Conservation (phyloP, 2,329 filamentous ascomycete species). For the Scorias spongiosa region DNA sequence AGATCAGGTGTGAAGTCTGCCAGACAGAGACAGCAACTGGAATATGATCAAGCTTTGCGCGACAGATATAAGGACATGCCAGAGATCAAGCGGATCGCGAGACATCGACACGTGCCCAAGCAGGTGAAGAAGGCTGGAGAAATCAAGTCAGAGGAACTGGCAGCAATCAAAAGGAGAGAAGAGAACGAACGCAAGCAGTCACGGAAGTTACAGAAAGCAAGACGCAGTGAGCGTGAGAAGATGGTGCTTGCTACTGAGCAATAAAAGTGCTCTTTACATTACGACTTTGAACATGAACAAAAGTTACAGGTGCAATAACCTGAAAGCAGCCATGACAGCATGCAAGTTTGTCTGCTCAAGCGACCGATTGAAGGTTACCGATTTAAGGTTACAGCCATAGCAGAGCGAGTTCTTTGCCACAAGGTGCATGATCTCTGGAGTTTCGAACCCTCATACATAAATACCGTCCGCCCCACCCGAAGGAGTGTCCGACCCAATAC, state of each 20-base stretch:
- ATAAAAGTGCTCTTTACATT: slow-evolving; percentile 16
- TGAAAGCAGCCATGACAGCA: too few relatives aligned
- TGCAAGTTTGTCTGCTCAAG: too few relatives aligned
- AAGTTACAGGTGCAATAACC: too few relatives aligned
- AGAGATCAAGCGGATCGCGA: slow-evolving; percentile 76
- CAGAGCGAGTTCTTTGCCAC: too few relatives aligned
- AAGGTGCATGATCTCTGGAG: too few relatives aligned
- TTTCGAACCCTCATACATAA: too few relatives aligned
- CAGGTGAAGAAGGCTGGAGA: slow-evolving; percentile 89
- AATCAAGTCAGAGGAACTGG: slow-evolving; percentile 84
- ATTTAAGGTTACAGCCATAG: too few relatives aligned
- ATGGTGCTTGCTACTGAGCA: slow-evolving; percentile 61
- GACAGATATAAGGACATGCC: slow-evolving; percentile 89
- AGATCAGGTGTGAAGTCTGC: slow-evolving; percentile 75
- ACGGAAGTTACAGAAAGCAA: slow-evolving; percentile 62
- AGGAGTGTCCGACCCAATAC: too few relatives aligned
- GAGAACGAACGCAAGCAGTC: slow-evolving; percentile 91
- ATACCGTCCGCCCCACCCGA: too few relatives aligned
- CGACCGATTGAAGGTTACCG: too few relatives aligned
- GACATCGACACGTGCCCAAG: slow-evolving; percentile 83
- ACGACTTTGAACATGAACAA: too few relatives aligned
- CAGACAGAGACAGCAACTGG: slow-evolving; percentile 70
- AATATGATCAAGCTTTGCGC: slow-evolving; percentile 78
- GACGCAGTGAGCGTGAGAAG: slow-evolving; percentile 77
- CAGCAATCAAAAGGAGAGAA: slow-evolving; percentile 73